Base-by-base conservation (phyloP, 164 flowering plant genomes). In the Platanus orientalis region DNA sequence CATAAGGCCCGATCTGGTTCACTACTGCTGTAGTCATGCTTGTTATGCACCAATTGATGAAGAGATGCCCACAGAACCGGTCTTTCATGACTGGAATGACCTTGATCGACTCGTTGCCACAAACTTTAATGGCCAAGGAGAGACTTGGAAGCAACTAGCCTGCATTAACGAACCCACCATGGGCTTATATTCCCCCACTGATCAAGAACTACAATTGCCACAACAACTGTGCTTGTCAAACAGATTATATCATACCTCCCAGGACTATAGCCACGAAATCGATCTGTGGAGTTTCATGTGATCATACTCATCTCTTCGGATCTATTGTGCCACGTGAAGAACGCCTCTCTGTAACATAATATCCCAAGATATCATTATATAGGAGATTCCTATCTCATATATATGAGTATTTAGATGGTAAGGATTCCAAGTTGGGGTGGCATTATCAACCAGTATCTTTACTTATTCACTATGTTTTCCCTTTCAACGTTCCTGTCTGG, bases 221-320 rank as follows among this genome's bases (percentile, higher is more conserved):
- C n/a, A n/a, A n/a, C n/a, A n/a, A n/a, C n/a, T n/a, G n/a, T n/a
- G n/a, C n/a, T 67, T 6, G 19, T 45, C 64, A 4, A 4, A 66
- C 54, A 67, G 63, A 65, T 36, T 42, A 19, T 47, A 44, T n/a
- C 71, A 59, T 42, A 65, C 24, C 30, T 36, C 77, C 6, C 78
- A 79, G 40, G 78, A 63, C 29, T 76, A 64, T 39, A 73, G 48
- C 73, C 65, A 60, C 64, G 85, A 80, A 21, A 51, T 62, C 27
- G 86, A 84, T 71, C 71, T 83, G 0, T 88, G 92, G 94, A 79
- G 72, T 62, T 83, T 83, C 65, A 70, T n/a, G n/a, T n/a, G n/a
- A n/a, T n/a, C n/a, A n/a, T n/a, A n/a, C n/a, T n/a, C n/a, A n/a
- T n/a, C n/a, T n/a, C n/a, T n/a, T n/a, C n/a, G n/a, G n/a, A n/a